A percentile compares a stretch with the other conserved stretches of the same genome.
These are phyloP conservation scores for Debaryomyces castellii DNA, from an alignment of 805 yeast species.

Conservation along the genomic window DNA sequence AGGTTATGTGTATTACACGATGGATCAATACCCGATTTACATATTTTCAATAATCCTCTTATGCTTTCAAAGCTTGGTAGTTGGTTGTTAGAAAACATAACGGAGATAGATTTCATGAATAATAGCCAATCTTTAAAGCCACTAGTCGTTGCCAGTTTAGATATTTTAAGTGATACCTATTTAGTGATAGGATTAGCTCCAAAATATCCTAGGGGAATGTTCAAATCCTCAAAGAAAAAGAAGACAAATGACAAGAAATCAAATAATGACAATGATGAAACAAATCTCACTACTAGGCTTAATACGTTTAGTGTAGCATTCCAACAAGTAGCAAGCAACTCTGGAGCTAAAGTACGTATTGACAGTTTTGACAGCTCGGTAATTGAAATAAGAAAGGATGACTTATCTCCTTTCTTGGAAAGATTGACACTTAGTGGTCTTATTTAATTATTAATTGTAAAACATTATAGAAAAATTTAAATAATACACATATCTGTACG, in stretches of 20 bases:
- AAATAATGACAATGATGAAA: conserved; percentile 17
- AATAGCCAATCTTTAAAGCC: conserved; percentile 56
- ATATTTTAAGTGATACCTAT: conserved; percentile 70
- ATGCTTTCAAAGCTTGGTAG: conserved; percentile 80
- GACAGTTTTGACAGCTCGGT: conserved; percentile 95
- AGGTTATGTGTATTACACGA: conserved; percentile 87
- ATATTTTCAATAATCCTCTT: conserved; percentile 79
- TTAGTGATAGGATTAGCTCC: conserved; percentile 90
- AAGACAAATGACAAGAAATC: conserved; percentile 18
- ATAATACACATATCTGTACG: not conserved
- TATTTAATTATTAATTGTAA: conserved; percentile 14
- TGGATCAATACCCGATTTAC: conserved; percentile 69
- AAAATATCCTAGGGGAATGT: conserved; percentile 57
- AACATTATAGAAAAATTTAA: not conserved
- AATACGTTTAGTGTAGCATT: conserved; percentile 91
- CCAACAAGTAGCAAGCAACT: conserved; percentile 78
- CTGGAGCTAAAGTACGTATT: conserved; percentile 86
- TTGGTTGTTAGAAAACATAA: conserved; percentile 89
- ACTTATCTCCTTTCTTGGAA: conserved; percentile 83
- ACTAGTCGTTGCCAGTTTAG: conserved; percentile 80
- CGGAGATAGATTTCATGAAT: conserved; percentile 62
- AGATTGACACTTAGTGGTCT: conserved; percentile 72
- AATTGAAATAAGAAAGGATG: conserved; percentile 86
- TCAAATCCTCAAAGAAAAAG: conserved; percentile 33
- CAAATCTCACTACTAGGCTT: conserved; percentile 44